Evolutionary conservation across 2,329 filamentous ascomycete species (phyloP).

Genomic region (Metarhizium humberi): DNA sequence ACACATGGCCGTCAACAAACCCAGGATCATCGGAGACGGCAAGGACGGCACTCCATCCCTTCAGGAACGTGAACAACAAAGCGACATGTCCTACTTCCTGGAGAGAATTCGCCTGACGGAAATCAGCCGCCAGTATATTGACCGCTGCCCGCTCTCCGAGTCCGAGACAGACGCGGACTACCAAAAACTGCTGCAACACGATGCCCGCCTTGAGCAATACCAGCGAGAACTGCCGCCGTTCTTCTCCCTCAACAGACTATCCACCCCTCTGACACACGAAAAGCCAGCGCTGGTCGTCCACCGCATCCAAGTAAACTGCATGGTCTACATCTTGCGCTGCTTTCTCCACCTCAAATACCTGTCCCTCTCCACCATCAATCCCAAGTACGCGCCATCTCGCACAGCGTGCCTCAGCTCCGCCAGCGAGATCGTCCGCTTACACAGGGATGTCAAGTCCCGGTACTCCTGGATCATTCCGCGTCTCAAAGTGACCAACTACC

Average conservation of each 20-base stretch:
- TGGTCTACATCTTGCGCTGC: constrained; percentile 4
- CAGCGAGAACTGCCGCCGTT: constrained; percentile 3
- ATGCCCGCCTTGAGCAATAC: background rate
- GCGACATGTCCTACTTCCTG: background rate
- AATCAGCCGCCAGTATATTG: background rate
- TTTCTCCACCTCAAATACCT: constrained; percentile 3
- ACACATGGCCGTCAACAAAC: constrained; percentile 6
- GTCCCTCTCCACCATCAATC: background rate
- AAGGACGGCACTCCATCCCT: background rate
- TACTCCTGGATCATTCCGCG: background rate
- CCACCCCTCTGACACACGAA: background rate
- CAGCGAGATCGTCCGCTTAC: constrained; percentile 2
- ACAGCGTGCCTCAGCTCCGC: constrained; percentile 1
- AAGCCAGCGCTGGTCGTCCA: background rate
- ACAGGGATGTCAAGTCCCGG: background rate
- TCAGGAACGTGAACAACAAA: background rate
- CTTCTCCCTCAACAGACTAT: background rate
- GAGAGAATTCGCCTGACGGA: constrained; percentile 3
- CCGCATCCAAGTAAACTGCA: constrained; percentile 4
- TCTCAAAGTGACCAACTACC: background rate
- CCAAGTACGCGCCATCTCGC: constrained; percentile 2
- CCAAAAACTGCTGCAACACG: constrained; percentile 1
- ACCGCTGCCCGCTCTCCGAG: constrained; percentile 1
- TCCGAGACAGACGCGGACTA: background rate
- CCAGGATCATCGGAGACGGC: background rate